Evolutionary conservation across 2,329 filamentous ascomycete genomes (phyloP).

Genomic region (Colletotrichum euphorbiae): DNA sequence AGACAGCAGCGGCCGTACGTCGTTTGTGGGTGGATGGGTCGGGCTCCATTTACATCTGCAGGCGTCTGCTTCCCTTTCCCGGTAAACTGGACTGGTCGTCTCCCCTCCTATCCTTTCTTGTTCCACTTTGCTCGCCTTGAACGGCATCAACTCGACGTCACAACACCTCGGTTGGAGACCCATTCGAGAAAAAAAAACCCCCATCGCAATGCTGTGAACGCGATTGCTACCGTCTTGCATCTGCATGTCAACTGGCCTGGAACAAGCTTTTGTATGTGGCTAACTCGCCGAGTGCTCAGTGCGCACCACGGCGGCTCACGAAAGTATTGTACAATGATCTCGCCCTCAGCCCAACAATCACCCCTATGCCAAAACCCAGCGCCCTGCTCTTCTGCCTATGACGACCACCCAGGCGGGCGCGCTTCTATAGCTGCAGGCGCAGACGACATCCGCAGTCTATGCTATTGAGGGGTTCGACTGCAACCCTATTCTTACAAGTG

Average conservation of each 20-base stretch:
- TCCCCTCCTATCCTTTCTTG: not conserved
- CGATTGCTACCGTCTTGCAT: not conserved
- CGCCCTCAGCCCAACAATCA: slow-evolving; percentile 20
- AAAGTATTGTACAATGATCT: slow-evolving; percentile 35
- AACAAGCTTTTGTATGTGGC: slow-evolving; percentile 20
- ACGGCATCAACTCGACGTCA: slow-evolving; percentile 25
- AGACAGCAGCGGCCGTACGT: slow-evolving; percentile 5
- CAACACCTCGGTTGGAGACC: slow-evolving; percentile 11
- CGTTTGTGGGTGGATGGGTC: not conserved
- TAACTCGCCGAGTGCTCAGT: slow-evolving; percentile 10
- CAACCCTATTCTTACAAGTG: slow-evolving; percentile 37
- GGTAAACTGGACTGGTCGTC: slow-evolving; percentile 26
- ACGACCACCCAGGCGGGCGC: not conserved
- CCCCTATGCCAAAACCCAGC: slow-evolving; percentile 13
- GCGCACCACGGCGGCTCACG: not conserved
- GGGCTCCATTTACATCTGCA: slow-evolving; percentile 23
- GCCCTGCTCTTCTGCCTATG: not conserved
- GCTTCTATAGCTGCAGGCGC: no score
- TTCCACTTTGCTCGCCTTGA: slow-evolving; percentile 28
- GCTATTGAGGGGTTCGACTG: slow-evolving; percentile 11
- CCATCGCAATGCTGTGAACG: slow-evolving; percentile 3
- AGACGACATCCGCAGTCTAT: slow-evolving; percentile 21
- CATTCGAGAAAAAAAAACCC: slow-evolving; percentile 15
- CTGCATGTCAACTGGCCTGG: not conserved
- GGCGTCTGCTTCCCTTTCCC: slow-evolving; percentile 27